Evolutionary conservation across 768 basidiomycete genomes (phyloP), one percentile per base, ranked within the genome.

Genomic region (Termitomyces sp.): DNA sequence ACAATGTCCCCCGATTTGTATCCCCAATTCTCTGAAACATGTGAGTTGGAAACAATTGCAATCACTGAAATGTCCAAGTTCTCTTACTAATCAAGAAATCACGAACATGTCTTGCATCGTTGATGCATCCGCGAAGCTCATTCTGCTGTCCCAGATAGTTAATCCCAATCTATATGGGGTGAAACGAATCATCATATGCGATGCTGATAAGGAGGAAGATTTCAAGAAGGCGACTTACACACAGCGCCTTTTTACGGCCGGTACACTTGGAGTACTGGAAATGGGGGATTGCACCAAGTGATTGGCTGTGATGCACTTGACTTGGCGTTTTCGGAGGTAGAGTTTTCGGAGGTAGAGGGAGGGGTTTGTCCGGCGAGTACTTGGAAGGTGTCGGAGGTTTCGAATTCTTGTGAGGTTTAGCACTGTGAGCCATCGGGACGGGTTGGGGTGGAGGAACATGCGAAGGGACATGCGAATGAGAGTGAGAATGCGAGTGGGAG

Each of bases 221-320:
- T 26, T 41, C 15, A 60, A 31, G 51, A 60, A 36, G 64, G 20
- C 7, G 37, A 70, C 90, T 64, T 69, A 92, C 90, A 61, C 88
- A 88, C 13, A 97, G 74, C 0, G 92, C 94, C 70, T 90, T 94
- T 71, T 85, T 84, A 58, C 74, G 76, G 8, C 91, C 89, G 0
- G 79, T 88, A 68, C 93, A 94, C 58, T 84, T 86, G 3, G 90
- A 92, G 66, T 89, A 90, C 60, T 84, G 82, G 70, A 88, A 88
- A 7, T 58, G 46, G 28, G 66, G 56, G 24, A 68, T 61, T 71
- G 65, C 33, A 55, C 55, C 44, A 12, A 41, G 22, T 16, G 54
- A 48, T 13, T 63, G 60, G 20, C 44, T 46, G 31, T 55, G 55
- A 10, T 56, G 59, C 9, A 55, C 39, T 47, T 61, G n/a, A 31